A percentile compares a stretch with the other conserved stretches of the same genome.
Evolutionary conservation across 257 asterid genomes (phyloP).

Genomic region (Lantana camara): DNA sequence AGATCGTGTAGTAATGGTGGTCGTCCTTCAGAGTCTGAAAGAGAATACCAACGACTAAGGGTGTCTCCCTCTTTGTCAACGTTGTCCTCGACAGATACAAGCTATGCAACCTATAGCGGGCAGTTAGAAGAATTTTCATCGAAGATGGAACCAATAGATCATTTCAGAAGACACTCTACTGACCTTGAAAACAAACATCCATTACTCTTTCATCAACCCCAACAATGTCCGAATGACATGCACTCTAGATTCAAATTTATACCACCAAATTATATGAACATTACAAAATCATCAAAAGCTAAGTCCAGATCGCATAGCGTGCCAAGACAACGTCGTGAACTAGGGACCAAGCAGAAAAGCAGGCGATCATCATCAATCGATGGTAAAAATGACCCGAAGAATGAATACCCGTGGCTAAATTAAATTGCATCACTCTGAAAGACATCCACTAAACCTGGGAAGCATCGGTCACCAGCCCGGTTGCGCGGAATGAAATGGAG

Average conservation of each 20-base stretch:
- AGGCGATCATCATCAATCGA: slow-evolving; percentile 53
- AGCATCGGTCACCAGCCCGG: too few species aligned
- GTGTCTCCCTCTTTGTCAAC: slow-evolving; percentile 50
- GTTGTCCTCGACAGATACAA: slow-evolving; percentile 48
- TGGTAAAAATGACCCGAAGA: slow-evolving; percentile 39
- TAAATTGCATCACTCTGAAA: slow-evolving; percentile 43
- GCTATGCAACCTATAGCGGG: slow-evolving; percentile 45
- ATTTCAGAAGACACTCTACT: slow-evolving; percentile 34
- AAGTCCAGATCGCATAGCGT: slow-evolving; percentile 79
- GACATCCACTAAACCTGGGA: slow-evolving; percentile 8
- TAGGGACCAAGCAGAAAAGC: slow-evolving; percentile 39
- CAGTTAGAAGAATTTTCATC: slow-evolving; percentile 41
- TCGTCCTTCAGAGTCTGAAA: slow-evolving; percentile 41
- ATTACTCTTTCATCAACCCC: slow-evolving; percentile 7
- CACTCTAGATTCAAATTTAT: slow-evolving; percentile 26
- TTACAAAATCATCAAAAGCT: slow-evolving; percentile 69
- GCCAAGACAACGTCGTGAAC: slow-evolving; percentile 66
- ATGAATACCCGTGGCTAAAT: slow-evolving; percentile 49
- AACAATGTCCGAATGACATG: slow-evolving; percentile 30
- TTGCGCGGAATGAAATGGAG: too few species aligned
- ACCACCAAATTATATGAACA: slow-evolving; percentile 65
- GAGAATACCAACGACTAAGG: slow-evolving; percentile 39
- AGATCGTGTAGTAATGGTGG: slow-evolving; percentile 35
- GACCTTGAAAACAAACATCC: too few species aligned
- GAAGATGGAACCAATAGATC: slow-evolving; percentile 31